Base-by-base conservation (phyloP, 2,329 filamentous ascomycete species). In the Aspergillus sojae region DNA sequence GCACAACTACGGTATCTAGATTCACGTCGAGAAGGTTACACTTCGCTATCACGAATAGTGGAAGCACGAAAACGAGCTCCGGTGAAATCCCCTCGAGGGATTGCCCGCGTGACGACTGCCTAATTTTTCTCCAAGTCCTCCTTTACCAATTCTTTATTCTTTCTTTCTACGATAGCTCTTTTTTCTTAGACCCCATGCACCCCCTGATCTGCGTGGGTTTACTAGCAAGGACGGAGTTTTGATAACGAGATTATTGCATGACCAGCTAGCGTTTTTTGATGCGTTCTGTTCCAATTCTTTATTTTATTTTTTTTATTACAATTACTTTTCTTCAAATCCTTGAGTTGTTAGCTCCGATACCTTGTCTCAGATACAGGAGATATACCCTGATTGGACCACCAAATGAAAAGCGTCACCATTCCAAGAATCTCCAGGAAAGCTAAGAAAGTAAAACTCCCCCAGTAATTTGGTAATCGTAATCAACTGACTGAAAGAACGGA, bases 1-100 rank as follows among this genome's bases (percentile, higher is more conserved):
- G 64, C 72, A 57, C 75, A 78, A 66, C 60, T 79, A 57, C 68
- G 64, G 26, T 64, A 71, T 6, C 60, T 76, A 4, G 71, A 76
- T 23, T 39, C 65, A 7, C 70, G 67, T 48, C 58, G 67, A 14
- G 67, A 71, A n/a, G 60, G 58, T 19, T 60, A 57, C 61, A 61
- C 45, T 6, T 67, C 71, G 12, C 66, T 68, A 4, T 62, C 70
- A 57, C 67, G 62, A 55, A 68, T 68, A 65, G 67, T 69, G 30
- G 74, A 57, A 59, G 62, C 70, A 14, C 71, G 67, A 61, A 60
- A 62, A 60, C 64, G 65, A 62, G 23, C 61, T 12, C 56, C 54
- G 58, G 45, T 64, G 19, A 64, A 63, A 45, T 36, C 57, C 19
- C 19, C 63, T 34, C 56, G 46, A n/a, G 61, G 56, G 19, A 45